Conservation (phyloP, 306 rosid species). For the Ziziphus jujuba region DNA sequence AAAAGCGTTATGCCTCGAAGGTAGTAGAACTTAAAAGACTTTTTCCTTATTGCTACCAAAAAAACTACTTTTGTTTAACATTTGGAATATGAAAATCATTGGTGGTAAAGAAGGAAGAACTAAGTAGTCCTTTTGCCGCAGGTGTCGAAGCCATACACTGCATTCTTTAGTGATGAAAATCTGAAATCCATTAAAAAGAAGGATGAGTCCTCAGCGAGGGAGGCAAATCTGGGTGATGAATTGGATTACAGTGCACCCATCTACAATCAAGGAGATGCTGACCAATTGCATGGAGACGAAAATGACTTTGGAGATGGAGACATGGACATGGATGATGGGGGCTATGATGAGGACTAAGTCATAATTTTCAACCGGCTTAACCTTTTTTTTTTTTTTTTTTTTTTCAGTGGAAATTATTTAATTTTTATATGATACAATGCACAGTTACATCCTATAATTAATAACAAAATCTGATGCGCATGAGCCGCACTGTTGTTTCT, state of each 20-base stretch:
- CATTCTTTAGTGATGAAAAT: slow-evolving; percentile 68
- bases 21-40: too few relatives aligned
- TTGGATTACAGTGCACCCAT: slow-evolving; percentile 6
- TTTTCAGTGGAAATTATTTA: too few relatives aligned
- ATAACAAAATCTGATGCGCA: too few relatives aligned
- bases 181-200: slow-evolving; percentile 47
- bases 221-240: slow-evolving; percentile 11
- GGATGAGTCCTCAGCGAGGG: slow-evolving; percentile 11
- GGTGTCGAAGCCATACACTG: slow-evolving; percentile 71
- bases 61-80: too few relatives aligned
- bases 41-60: too few relatives aligned
- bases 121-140: slow-evolving; percentile 20
- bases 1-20: too few relatives aligned
- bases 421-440: too few relatives aligned
- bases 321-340: slow-evolving; percentile 40
- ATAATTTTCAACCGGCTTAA: too few relatives aligned
- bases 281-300: slow-evolving; percentile 36
- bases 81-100: background rate
- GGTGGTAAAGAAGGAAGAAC: background rate
- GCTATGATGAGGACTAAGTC: slow-evolving; percentile 31
- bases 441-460: too few relatives aligned
- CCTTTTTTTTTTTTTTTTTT: too few relatives aligned
- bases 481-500: too few relatives aligned
- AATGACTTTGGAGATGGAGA: slow-evolving; percentile 30
- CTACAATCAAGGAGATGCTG: slow-evolving; percentile 30